Evolutionary conservation across 345 rosid genomes (phyloP), one percentile per base, ranked within the genome.

Genomic region (Acer campestre): DNA sequence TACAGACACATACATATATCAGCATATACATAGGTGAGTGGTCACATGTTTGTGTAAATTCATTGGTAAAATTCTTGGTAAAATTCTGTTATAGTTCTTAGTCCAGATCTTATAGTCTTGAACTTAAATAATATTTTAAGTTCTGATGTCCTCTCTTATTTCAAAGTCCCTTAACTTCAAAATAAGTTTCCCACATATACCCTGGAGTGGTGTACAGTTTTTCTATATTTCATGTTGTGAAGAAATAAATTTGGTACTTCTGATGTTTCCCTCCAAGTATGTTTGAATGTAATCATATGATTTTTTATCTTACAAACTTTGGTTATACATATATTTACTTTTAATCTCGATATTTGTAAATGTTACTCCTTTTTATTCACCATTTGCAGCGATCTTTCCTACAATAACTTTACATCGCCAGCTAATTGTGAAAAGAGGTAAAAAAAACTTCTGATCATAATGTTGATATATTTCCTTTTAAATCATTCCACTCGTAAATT

Each of bases 331-430:
- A n/a, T 7, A 59, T 59, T n/a, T 10, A n/a, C 63, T 10, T 18
- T 17, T 35, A 40, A 35, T 66, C 10, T 31, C 6, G 23, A 17
- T n/a, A 11, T 31, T 64, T 29, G 46, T 64, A 64, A 1, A 7
- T 2, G 49, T 35, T 40, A 2, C 20, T 38, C 51, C 1, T 38
- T 42, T 67, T 67, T 8, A 3, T 38, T 61, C 14, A 2, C 63
- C 46, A 42, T 14, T 23, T 82, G 80, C 89, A 92, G 94, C n/a
- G 93, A 92, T 86, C 86, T 92, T 73, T 90, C 97, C 10, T 89
- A 88, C 71, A 92, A 92, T 75, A 85, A 89, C 79, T 89, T 92
- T 73, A 70, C 82, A 82, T 29, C 79, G 89, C 84, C 49, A 80
- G 84, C 67, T 31, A 4, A 3, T 3, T 64, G 68, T 29, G 2